Percentiles rank a stretch among this genome's conserved stretches.
Conservation (phyloP, 345 rosid species). For the Rhizophora mangle region DNA sequence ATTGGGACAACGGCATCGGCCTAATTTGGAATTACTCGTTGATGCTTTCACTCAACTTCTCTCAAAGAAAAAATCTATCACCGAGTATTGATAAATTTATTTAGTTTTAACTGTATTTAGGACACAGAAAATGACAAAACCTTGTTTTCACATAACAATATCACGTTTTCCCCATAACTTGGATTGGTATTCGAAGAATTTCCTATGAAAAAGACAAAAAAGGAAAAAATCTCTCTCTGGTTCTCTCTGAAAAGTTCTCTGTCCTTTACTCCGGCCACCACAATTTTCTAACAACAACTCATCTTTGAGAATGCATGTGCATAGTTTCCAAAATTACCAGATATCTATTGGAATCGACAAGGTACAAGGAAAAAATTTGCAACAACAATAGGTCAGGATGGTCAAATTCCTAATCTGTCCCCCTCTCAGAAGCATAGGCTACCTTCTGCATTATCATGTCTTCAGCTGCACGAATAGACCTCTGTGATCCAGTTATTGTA, state of each 20-base stretch:
- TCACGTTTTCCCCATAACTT: constrained; percentile 4
- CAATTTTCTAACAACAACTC: constrained; percentile 13
- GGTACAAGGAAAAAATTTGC: constrained; percentile 15
- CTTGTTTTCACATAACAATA: no score
- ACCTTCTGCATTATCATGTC: constrained; percentile 94
- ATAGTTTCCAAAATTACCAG: constrained; percentile 17
- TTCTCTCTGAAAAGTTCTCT: constrained; percentile 7
- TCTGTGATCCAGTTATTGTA: constrained; percentile 84
- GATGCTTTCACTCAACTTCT: no score
- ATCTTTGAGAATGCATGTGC: not conserved
- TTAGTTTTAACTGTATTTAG: no score
- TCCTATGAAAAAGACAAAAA: constrained; percentile 21
- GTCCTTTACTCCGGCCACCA: constrained; percentile 11
- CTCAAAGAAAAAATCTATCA: no score
- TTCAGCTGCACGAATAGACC: constrained; percentile 83
- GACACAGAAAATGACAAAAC: no score
- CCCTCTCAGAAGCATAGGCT: constrained; percentile 74
- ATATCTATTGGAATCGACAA: constrained; percentile 10
- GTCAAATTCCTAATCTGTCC: constrained; percentile 43
- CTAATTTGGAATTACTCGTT: no score
- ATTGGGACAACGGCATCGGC: no score
- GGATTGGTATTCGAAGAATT: constrained; percentile 21
- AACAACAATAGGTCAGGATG: constrained; percentile 14
- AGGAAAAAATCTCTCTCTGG: constrained; percentile 20
- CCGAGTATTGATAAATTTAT: no score